A percentile compares a stretch with the other conserved stretches of the same genome.
Conservation (phyloP, 768 basidiomycete species). For the Pisolithus albus region DNA sequence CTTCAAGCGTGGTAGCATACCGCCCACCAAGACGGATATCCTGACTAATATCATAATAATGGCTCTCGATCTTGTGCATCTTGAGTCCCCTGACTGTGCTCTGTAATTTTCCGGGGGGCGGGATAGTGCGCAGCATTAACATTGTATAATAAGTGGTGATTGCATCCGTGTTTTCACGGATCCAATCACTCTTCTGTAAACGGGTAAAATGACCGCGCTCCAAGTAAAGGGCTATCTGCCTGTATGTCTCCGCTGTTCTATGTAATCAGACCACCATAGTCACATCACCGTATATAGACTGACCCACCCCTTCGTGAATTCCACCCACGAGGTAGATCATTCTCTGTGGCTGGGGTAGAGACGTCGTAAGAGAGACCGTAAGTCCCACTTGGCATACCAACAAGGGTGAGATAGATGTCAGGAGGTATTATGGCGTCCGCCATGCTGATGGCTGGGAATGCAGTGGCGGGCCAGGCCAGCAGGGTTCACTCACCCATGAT, state of each 20-base stretch:
- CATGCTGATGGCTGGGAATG: too few relatives aligned
- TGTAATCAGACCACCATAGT: neutral
- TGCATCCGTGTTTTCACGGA: neutral
- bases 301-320: neutral
- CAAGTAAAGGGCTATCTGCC: neutral
- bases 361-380: slow-evolving; percentile 4
- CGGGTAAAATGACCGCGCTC: neutral
- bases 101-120: neutral
- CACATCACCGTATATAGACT: neutral
- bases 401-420: neutral
- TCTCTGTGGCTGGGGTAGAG: neutral
- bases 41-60: neutral
- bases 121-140: neutral
- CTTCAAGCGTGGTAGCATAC: neutral
- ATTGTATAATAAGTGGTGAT: neutral
- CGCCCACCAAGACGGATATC: neutral
- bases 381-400: neutral
- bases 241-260: neutral
- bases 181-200: neutral
- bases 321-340: slow-evolving; percentile 1
- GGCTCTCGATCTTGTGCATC: neutral
- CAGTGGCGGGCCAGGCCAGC: too few relatives aligned
- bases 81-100: neutral
- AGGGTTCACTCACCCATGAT: too few relatives aligned
- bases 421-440: neutral